Percentiles rank a stretch among this genome's conserved stretches.
Evolutionary conservation across 2,329 filamentous ascomycete species (phyloP).

Genomic region (Cordyceps militaris): DNA sequence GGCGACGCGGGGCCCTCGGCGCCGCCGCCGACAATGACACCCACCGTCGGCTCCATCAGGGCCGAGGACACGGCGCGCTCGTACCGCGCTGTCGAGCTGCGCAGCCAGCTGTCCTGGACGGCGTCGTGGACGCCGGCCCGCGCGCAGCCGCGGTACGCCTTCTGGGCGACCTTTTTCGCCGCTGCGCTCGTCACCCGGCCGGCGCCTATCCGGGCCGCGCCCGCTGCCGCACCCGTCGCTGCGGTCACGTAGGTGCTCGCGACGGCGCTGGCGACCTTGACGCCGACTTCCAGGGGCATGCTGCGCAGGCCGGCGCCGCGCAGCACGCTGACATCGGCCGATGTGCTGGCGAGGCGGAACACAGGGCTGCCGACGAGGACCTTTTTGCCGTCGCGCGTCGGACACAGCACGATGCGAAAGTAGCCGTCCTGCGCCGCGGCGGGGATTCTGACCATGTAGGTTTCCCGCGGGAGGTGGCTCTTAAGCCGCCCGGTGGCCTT

Average conservation of each 20-base stretch:
- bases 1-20: slow-evolving; percentile 46
- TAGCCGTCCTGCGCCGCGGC: slow-evolving; percentile 59
- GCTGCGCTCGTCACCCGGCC: slow-evolving; percentile 26
- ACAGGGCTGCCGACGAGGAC: slow-evolving; percentile 59
- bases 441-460: slow-evolving; percentile 57
- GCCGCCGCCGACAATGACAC: slow-evolving; percentile 37
- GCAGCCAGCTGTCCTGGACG: slow-evolving; percentile 29
- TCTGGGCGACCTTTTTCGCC: slow-evolving; percentile 33
- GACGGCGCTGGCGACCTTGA: slow-evolving; percentile 47
- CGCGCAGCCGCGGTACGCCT: slow-evolving; percentile 31
- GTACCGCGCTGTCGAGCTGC: slow-evolving; percentile 28
- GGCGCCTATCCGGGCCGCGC: background rate
- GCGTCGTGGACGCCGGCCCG: slow-evolving; percentile 21
- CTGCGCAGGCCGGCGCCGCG: slow-evolving; percentile 58
- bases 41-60: slow-evolving; percentile 25
- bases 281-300: slow-evolving; percentile 58
- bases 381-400: slow-evolving; percentile 40
- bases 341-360: slow-evolving; percentile 62
- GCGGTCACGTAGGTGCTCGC: slow-evolving; percentile 37
- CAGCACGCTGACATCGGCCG: slow-evolving; percentile 51
- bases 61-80: slow-evolving; percentile 27
- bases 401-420: slow-evolving; percentile 58
- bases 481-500: slow-evolving; percentile 40
- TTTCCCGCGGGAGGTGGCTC: slow-evolving; percentile 52
- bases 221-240: slow-evolving; percentile 28